A percentile compares a stretch with the other conserved stretches of the same genome.
phyloP scores from a whole-genome alignment of 345 rosid genomes.

The Arabis alpina region DNA sequence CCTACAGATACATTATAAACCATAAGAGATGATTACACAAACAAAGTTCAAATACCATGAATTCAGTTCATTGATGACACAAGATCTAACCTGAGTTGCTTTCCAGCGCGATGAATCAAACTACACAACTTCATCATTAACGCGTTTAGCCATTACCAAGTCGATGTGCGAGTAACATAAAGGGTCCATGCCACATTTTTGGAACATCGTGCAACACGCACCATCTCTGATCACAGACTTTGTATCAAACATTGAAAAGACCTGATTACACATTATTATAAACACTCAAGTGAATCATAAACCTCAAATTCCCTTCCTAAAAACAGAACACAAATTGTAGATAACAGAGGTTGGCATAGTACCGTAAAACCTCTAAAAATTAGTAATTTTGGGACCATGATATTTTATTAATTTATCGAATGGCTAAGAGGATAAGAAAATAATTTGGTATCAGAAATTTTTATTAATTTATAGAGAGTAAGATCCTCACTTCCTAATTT shows the following conservation, averaged over 20 bases:
- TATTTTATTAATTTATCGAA: too few species aligned
- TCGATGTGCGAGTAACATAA: conserved; percentile 71
- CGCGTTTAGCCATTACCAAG: conserved; percentile 67
- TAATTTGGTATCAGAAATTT: too few species aligned
- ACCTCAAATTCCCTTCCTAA: background rate
- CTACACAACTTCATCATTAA: conserved; percentile 75
- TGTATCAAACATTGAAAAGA: conserved; percentile 85
- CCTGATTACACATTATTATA: conserved; percentile 42
- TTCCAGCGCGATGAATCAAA: conserved; percentile 87
- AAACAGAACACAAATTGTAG: too few species aligned
- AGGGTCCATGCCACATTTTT: conserved; percentile 85
- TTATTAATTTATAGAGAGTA: too few species aligned
- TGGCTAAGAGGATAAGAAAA: too few species aligned
- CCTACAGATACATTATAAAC: conserved; percentile 38
- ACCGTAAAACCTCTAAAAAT: too few species aligned
- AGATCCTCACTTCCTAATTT: too few species aligned
- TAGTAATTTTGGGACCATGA: too few species aligned
- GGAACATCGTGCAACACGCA: conserved; percentile 78
- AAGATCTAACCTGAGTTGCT: conserved; percentile 61
- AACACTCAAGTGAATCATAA: conserved; percentile 1
- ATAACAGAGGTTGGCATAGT: too few species aligned
- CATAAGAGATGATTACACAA: background rate
- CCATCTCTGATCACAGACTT: conserved; percentile 78
- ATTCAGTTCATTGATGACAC: background rate
- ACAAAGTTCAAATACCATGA: too few species aligned